phyloP scores from a whole-genome alignment of 495 filamentous ascomycete species.

The Aspergillus wentii region DNA sequence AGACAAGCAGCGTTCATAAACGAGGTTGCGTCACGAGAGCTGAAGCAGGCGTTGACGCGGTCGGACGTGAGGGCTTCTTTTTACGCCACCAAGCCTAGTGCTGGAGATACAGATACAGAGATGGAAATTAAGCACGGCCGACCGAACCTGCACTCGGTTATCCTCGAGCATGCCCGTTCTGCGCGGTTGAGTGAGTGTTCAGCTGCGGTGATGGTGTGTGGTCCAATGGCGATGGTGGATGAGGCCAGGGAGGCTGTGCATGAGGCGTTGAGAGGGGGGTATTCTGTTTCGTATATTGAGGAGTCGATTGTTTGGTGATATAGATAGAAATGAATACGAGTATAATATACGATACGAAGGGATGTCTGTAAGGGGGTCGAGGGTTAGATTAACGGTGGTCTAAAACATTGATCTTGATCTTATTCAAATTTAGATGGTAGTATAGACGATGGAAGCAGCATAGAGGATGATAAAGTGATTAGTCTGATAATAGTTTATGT shows the following conservation, averaged over 20 bases:
- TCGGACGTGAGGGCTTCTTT: conserved; percentile 33
- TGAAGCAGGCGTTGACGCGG: conserved; percentile 20
- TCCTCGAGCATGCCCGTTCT: conserved; percentile 25
- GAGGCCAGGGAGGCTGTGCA: conserved; percentile 40
- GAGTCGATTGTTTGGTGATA: conserved; percentile 40
- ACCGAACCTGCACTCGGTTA: conserved; percentile 27
- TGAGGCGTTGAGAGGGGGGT: conserved; percentile 27
- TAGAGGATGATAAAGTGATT: too few relatives aligned
- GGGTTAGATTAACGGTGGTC: too few relatives aligned
- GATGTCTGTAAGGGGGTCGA: too few relatives aligned
- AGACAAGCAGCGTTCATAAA: conserved; percentile 30
- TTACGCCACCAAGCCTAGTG: conserved; percentile 18
- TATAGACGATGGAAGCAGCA: too few relatives aligned
- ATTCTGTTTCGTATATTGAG: conserved; percentile 34
- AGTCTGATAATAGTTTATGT: too few relatives aligned
- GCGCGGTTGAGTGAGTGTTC: conserved; percentile 17
- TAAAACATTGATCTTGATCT: too few relatives aligned
- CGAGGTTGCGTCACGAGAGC: conserved; percentile 24
- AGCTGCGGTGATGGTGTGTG: conserved; percentile 45
- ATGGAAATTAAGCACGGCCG: conserved; percentile 23
- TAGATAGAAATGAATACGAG: too few relatives aligned
- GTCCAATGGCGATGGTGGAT: conserved; percentile 44
- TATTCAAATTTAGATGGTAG: too few relatives aligned
- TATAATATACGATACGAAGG: too few relatives aligned
- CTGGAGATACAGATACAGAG: background rate